phyloP scores from a whole-genome alignment of 441 rosid species.

The Viola pubescens region DNA sequence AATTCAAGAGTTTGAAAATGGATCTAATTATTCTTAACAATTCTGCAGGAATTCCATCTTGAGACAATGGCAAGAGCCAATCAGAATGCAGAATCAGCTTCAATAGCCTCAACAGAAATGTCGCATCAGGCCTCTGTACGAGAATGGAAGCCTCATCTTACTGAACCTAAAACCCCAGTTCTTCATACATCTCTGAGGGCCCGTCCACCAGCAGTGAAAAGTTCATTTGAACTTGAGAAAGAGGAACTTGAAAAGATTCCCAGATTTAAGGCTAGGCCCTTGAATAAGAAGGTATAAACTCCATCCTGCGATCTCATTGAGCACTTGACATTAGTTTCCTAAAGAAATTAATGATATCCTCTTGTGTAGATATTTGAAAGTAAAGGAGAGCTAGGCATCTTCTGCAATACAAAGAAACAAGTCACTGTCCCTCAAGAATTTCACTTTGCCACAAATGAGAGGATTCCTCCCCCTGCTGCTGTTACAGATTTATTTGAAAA shows the following conservation, averaged over 20 bases:
- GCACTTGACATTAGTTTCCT: neutral
- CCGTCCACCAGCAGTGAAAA: conserved; percentile 70
- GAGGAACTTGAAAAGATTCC: conserved; percentile 89
- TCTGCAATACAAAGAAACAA: conserved; percentile 70
- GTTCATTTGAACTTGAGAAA: conserved; percentile 69
- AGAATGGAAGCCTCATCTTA: conserved; percentile 53
- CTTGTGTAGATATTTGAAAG: conserved; percentile 78
- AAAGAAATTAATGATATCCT: neutral
- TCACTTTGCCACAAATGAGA: conserved; percentile 79
- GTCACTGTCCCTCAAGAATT: conserved; percentile 81
- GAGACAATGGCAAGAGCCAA: conserved; percentile 72
- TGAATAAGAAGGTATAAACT: conserved; percentile 73
- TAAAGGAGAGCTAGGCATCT: conserved; percentile 85
- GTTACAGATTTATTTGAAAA: conserved; percentile 72
- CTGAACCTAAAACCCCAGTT: conserved; percentile 68
- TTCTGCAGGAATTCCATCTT: conserved; percentile 75
- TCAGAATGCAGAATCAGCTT: conserved; percentile 72
- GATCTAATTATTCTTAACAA: conserved; percentile 10
- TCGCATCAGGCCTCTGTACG: conserved; percentile 52
- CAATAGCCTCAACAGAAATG: conserved; percentile 64
- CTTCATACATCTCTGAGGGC: conserved; percentile 85
- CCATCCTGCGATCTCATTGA: too few species aligned
- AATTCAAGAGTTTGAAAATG: neutral
- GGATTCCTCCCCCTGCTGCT: conserved; percentile 62
- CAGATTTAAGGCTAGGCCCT: conserved; percentile 88